Base-by-base conservation (phyloP, 1,284 basidiomycete species). In the Ustilago curta region DNA sequence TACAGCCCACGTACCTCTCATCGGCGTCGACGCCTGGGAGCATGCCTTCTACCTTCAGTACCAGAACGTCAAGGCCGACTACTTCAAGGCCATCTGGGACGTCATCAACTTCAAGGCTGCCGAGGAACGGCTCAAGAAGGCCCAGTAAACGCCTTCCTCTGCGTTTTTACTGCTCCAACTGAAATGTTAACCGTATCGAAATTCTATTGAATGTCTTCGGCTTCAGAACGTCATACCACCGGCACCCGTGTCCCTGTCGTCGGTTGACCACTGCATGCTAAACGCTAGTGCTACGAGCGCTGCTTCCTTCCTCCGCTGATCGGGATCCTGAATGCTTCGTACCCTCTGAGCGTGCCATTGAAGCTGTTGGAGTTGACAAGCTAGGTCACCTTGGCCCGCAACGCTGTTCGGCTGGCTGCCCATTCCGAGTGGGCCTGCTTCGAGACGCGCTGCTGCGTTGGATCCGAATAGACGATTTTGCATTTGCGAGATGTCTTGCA, bases 101-200 rank as follows among this genome's bases (percentile, higher is more conserved):
- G 83, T 84, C 31, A 83, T 84, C 77, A 84, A 84, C 81, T 84
- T 81, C 56, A 80, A 83, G 76, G 78, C 78, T 42, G 83, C 83
- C 56, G 82, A 84, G 61, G 77, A 83, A 55, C 73, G 83, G 49
- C 72, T 84, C 19, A 73, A 77, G 59, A 77, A 79, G 53, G 81
- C 78, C 27, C 60, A 80, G 74, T 77, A 77, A 59, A 37, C 1
- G 21, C 12, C 29, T 42, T 12, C 18, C 18, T 25, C 2, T 45
- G 12, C 27, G n/a, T 40, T 44, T 16, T 12, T 43, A n/a, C 19
- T 37, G 42, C n/a, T 23, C 18, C 23, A 48, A 48, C 9, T 12
- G 39, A 9, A 37, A 50, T 42, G n/a, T 9, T 2, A 40, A 54
- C 12, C 35, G 35, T 37, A 29, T 44, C n/a, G 31, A 53, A 31